Evolutionary conservation across 2,329 filamentous ascomycete species (phyloP), one percentile per base, ranked within the genome.

Genomic region (Orbilia oligospora): DNA sequence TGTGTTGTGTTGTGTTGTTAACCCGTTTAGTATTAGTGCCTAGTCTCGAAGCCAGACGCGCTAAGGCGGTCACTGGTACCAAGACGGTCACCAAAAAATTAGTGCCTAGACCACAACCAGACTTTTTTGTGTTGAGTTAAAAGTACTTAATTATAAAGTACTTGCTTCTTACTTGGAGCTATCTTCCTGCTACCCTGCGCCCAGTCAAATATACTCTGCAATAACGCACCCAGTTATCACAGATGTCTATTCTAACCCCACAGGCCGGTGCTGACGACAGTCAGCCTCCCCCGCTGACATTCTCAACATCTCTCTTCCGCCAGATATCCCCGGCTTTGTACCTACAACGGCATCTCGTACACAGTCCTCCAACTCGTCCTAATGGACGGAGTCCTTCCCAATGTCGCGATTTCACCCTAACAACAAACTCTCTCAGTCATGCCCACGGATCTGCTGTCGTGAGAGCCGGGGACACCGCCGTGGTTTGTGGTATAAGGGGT

Each of bases 381-480:
- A 97, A 97, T 84, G 93, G 93, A 80, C 93, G 96, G 81, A 85
- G 87, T 1, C 89, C 92, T 5, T 86, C 88, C 33, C 88, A 94
- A 82, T 89, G 91, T 75, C 91, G 96, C 53, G 84, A 87, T 22
- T 90, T 92, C n/a, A 90, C 90, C 38, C 87, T 96, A 81, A 96
- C 97, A 84, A 90, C 90, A 0, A 92, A 92, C 27, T 96, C 93
- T 22, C 87, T 99, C 63, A 93, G 93, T 0, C 94, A 99, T 84
- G 92, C 93, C 71, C 91, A 97, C 83, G 96, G 96, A 65, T 97
- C 93, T 82, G 92, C 95, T 0, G 91, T 98, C 0, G 92, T 98
- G 63, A 90, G 96, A 41, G 87, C 92, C 65, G 96, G 96, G 56
- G 93, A 97, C 84, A 98, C 95, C 0, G 94, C 93, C 0, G 93